Evolutionary conservation across 2,329 filamentous ascomycete species (phyloP), one percentile per base, ranked within the genome.

Genomic region (Juglanconis sp.): DNA sequence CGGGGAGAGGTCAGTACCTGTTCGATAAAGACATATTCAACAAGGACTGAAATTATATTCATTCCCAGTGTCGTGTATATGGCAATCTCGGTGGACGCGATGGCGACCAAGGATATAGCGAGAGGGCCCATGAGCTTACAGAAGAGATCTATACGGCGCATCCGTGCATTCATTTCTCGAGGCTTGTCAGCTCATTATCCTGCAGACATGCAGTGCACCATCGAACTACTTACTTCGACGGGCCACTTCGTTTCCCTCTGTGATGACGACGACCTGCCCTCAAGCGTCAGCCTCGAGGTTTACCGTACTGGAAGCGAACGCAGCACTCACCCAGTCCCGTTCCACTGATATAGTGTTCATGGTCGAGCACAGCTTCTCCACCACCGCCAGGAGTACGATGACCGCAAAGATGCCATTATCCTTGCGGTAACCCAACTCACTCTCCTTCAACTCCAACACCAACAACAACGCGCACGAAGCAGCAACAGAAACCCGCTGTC

Each of bases 331-430:
- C 88, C 89, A 91, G 66, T 92, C 89, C 67, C 86, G 77, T 70
- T 92, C 89, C 0, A 92, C 80, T 0, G 89, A 78, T 1, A 92
- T 82, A 0, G 84, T 77, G 68, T 91, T 92, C 70, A 85, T 79
- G 2, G 61, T 63, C 1, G 86, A 79, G 13, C 78, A 79, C 8
- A 91, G 71, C 69, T 92, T 92, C 72, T 92, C 90, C 1, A 87
- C 67, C 59, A 88, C 89, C 0, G 87, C 87, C 49, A 91, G 73
- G 0, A 83, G 17, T 0, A 81, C 77, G 2, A 79, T 59, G 0
- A 72, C 36, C 0, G 67, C 69, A 44, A 81, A 72, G 13, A 78
- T 61, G 9, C 64, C 67, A 5, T 56, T 5, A 4, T 56, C 51
- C n/a, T 76, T 68, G 2, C 68, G 35, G 2, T 66, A 65, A 61